These are phyloP conservation scores for Cadophora luteo-olivacea DNA, from an alignment of 2,329 filamentous ascomycete species.

Conservation along the genomic window DNA sequence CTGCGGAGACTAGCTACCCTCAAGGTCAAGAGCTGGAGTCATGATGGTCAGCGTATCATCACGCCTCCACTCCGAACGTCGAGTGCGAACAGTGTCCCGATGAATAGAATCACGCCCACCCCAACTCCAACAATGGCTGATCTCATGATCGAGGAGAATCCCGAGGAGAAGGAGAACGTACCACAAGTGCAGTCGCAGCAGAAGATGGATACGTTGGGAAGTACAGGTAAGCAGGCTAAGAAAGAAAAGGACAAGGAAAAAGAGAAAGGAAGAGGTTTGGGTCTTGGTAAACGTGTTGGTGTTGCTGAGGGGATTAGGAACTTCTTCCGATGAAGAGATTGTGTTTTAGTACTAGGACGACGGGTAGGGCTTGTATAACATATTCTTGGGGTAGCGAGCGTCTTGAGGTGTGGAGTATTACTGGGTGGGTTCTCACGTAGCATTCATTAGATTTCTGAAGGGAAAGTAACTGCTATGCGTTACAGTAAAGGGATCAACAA, in stretches of 20 bases:
- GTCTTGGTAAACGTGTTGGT: slow-evolving; percentile 32
- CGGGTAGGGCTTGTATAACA: slow-evolving; percentile 2
- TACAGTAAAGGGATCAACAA: not conserved
- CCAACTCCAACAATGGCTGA: slow-evolving; percentile 29
- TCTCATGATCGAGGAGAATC: slow-evolving; percentile 33
- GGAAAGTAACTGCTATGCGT: not conserved
- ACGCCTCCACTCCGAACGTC: slow-evolving; percentile 40
- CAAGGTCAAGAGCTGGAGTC: slow-evolving; percentile 39
- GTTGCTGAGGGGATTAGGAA: slow-evolving; percentile 40
- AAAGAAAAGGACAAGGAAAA: slow-evolving; percentile 33
- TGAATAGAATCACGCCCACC: slow-evolving; percentile 14
- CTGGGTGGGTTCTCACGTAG: not conserved
- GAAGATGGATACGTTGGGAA: slow-evolving; percentile 17
- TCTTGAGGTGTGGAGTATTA: not conserved
- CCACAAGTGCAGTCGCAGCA: slow-evolving; percentile 24
- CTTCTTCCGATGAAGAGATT: slow-evolving; percentile 39
- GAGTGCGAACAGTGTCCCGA: slow-evolving; percentile 38
- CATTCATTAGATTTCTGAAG: not conserved
- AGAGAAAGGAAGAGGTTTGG: slow-evolving; percentile 27
- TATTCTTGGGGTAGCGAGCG: slow-evolving; percentile 3
- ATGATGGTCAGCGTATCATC: slow-evolving; percentile 39
- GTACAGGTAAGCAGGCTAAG: slow-evolving; percentile 24
- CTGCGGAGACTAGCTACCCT: slow-evolving; percentile 37
- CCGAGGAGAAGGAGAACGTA: slow-evolving; percentile 39
- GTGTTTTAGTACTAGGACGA: not conserved